phyloP scores from a whole-genome alignment of 768 basidiomycete genomes.

The Cystofilobasidium capitatum region DNA sequence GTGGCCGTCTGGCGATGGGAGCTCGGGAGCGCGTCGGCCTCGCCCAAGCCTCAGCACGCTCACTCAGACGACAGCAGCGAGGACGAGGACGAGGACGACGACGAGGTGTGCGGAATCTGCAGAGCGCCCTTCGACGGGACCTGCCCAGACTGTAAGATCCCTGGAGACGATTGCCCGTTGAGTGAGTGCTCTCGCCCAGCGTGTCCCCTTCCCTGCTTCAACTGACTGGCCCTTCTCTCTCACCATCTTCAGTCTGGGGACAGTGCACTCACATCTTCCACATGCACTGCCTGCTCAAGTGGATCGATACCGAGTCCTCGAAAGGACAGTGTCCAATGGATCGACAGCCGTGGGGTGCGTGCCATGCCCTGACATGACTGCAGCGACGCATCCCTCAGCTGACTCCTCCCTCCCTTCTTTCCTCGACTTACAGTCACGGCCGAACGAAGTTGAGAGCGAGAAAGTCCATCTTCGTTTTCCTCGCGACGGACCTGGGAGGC shows the following conservation, averaged over 20 bases:
- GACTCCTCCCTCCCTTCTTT: background rate
- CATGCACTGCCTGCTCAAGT: slow-evolving; percentile 95
- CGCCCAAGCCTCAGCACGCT: slow-evolving; percentile 32
- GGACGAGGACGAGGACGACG: slow-evolving; percentile 44
- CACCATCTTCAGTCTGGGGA: slow-evolving; percentile 66
- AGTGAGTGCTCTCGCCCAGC: slow-evolving; percentile 48
- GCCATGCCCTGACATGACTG: background rate
- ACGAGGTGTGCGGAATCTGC: slow-evolving; percentile 32
- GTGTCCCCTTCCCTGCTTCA: slow-evolving; percentile 6
- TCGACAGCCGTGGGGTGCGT: slow-evolving; percentile 78
- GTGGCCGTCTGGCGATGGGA: slow-evolving; percentile 88
- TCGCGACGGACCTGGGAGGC: too few relatives aligned
- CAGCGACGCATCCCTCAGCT: too few relatives aligned
- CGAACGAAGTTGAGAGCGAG: background rate
- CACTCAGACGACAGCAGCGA: slow-evolving; percentile 29
- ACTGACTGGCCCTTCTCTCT: background rate
- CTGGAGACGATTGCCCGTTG: slow-evolving; percentile 88
- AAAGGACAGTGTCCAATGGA: slow-evolving; percentile 99
- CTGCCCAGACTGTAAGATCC: slow-evolving; percentile 91
- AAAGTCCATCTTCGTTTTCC: too few relatives aligned
- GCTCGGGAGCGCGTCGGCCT: slow-evolving; percentile 14
- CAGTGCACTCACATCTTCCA: slow-evolving; percentile 96
- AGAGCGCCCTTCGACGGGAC: slow-evolving; percentile 78
- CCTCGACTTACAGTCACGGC: background rate
- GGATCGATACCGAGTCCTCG: slow-evolving; percentile 78